Base-by-base conservation (phyloP, 768 basidiomycete genomes). In the Mycena crocata region DNA sequence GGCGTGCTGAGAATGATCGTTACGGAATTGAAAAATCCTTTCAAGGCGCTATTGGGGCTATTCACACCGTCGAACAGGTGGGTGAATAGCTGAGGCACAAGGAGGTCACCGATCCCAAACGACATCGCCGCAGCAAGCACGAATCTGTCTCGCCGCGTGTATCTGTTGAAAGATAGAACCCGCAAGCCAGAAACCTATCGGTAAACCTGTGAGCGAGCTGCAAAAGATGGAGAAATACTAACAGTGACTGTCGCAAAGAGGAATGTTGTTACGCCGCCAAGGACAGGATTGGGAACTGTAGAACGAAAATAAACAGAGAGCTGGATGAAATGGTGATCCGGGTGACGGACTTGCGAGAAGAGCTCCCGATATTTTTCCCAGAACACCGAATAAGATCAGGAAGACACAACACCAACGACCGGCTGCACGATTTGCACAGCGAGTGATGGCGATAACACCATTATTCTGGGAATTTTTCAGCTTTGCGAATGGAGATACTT, bases 261-360 rank as follows among this genome's bases (percentile, higher is more conserved):
- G 83, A 94, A 95, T 2, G 93, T 94, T 14, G 93, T 96, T 5
- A 95, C 93, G 2, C 93, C 93, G 3, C 93, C 94, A 0, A 94
- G 85, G 17, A 94, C 93, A 0, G 93, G 82, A 71, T 92, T 89
- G 1, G 93, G 94, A 64, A 96, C 48, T 59, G 15, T n/a, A 13
- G 26, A 26, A 31, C 2, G 39, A 40, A 17, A 17, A n/a, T 17
- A 6, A 21, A 19, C n/a, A 17, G 14, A 1, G 3, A 10, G n/a
- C 24, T 56, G 26, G 1, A 56, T 3, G 8, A 2, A 10, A 39
- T 1, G 13, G 21, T 6, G 54, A 17, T 37, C 37, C 37, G 17
- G 17, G 40, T 42, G 24, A n/a, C 54, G 24, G 19, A 56, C 54
- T 94, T 2, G 93, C 88, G 21, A 96, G 86, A 80, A 96, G 93